Evolutionary conservation across 495 filamentous ascomycete species (phyloP), one percentile per base, ranked within the genome.

Genomic region (Podospora pseudoanserina): DNA sequence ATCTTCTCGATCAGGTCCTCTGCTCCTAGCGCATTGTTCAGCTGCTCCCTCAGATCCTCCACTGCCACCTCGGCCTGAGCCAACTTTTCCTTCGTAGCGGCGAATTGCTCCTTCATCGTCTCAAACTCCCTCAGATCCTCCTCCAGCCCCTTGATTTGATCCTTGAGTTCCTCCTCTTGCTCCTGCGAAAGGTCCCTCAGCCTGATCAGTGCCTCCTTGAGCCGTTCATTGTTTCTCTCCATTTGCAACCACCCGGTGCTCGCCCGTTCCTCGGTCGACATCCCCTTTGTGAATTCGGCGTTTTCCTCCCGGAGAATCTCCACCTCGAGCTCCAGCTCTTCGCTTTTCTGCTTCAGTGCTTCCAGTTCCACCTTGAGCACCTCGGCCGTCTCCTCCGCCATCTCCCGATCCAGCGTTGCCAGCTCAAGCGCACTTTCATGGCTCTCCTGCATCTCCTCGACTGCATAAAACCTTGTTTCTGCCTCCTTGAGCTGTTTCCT

Each of bases 1-100:
- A 99, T 85, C 69, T 94, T 89, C 78, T 97, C 96, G 56, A 97
- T 93, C 86, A 97, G 92, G 65, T 95, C 88, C 75, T 97, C 96
- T 18, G 92, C 92, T 11, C 91, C 90, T 4, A 93, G 81, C 9
- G 94, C 92, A 56, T 90, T 90, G 73, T 98, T 93, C 4, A 99
- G 86, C 78, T 97, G 96, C 74, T 96, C 91, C 53, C 92, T 86
- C 34, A 98, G 84, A 71, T 98, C 92, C 70, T 95, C 91, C 23
- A 96, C 86, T 61, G 86, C 88, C n/a, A 87, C 83, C 71, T 97
- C 91, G 1, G 88, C 86, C 19, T 89, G 84, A 1, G 88, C 75
- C 9, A 97, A 75, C 72, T 89, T 91, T 67, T 89, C 89, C 71
- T 92, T 90, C 1, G 88, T 85, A 18, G 84, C 79, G 39, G 88